A percentile compares a stretch with the other conserved stretches of the same genome.
phyloP scores from a whole-genome alignment of 768 basidiomycete species.

The Clitopilus passeckerianus region DNA sequence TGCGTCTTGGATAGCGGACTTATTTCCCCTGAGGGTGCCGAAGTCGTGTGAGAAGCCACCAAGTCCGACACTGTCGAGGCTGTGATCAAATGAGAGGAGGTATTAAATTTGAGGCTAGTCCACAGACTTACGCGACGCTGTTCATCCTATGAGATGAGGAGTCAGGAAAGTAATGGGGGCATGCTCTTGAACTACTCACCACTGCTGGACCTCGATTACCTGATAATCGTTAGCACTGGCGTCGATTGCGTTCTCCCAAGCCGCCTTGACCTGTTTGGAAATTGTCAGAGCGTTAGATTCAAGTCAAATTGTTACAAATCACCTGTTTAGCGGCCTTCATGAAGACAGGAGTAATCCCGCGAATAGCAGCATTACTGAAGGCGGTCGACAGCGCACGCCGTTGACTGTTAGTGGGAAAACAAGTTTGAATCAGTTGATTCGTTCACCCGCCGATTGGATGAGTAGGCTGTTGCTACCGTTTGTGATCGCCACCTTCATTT shows the following conservation, averaged over 20 bases:
- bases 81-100: conserved; percentile 10
- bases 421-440: no score
- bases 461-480: no score
- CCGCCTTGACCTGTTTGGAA: conserved; percentile 20
- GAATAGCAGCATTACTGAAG: conserved; percentile 47
- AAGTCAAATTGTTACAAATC: no score
- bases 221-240: conserved; percentile 19
- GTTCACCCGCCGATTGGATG: no score
- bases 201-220: conserved; percentile 42
- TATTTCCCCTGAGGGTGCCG: conserved; percentile 42
- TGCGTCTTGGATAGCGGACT: background rate
- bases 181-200: conserved; percentile 16
- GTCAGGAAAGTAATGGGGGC: background rate
- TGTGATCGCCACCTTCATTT: background rate
- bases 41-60: conserved; percentile 60
- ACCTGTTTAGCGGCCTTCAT: conserved; percentile 48
- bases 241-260: conserved; percentile 18
- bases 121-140: conserved; percentile 9
- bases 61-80: conserved; percentile 53
- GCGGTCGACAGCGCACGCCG: conserved; percentile 46
- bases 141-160: conserved; percentile 20
- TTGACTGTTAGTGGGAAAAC: no score
- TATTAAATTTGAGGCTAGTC: no score
- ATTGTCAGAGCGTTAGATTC: background rate
- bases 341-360: conserved; percentile 39